Evolutionary conservation across 73 alveolate genomes (phyloP).

Genomic region (Tetrahymena borealis): DNA sequence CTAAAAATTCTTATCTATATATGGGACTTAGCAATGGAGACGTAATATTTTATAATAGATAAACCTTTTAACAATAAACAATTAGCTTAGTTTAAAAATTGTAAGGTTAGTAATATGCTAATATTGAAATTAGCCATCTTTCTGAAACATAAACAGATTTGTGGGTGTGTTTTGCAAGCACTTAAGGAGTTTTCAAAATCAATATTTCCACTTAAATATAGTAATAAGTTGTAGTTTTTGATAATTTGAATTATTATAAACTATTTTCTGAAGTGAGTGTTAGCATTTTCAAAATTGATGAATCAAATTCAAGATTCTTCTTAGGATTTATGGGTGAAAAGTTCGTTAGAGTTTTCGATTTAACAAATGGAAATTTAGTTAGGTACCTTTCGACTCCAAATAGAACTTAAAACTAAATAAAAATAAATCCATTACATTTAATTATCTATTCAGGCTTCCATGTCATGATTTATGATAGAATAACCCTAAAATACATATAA

Average conservation of each 20-base stretch:
- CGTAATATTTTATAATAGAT: neutral
- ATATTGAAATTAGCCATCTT: neutral
- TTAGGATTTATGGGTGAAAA: neutral
- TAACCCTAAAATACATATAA: neutral
- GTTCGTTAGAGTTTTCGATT: neutral
- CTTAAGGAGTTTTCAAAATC: neutral
- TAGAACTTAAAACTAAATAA: neutral
- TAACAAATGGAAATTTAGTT: neutral
- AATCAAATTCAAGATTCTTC: neutral
- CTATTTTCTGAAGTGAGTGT: neutral
- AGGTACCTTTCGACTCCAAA: neutral
- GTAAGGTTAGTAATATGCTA: neutral
- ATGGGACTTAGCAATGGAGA: neutral
- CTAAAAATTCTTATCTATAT: neutral
- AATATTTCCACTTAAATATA: neutral
- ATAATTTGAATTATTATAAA: neutral
- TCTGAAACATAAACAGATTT: neutral
- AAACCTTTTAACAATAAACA: neutral
- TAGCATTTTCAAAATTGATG: neutral
- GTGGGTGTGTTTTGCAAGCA: neutral
- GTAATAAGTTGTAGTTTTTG: neutral
- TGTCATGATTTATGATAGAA: neutral
- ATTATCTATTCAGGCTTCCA: neutral
- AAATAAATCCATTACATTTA: neutral
- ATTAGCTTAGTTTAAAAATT: neutral